These are phyloP conservation scores for Viola odorata DNA, from an alignment of 345 rosid genomes.

Conservation along the genomic window DNA sequence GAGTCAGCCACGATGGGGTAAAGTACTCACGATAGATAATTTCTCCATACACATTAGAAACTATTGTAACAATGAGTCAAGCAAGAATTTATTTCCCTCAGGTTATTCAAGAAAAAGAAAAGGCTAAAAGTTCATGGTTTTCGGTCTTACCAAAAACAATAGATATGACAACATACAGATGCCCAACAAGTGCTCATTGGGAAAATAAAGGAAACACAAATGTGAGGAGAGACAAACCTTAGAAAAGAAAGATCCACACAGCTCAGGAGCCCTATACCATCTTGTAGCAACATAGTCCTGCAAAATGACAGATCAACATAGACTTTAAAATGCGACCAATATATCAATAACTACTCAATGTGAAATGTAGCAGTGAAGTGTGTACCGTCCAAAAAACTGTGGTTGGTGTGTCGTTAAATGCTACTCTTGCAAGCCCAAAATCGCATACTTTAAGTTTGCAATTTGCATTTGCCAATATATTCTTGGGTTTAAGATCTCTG, in stretches of 20 bases:
- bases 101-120: no score
- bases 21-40: no score
- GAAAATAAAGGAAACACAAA: conserved; percentile 1
- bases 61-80: no score
- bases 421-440: conserved; percentile 92
- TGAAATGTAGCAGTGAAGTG: conserved; percentile 1
- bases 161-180: conserved; percentile 2
- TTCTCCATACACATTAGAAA: no score
- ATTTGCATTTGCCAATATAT: conserved; percentile 93
- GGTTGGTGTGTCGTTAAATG: conserved; percentile 83
- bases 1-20: no score
- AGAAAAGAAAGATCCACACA: conserved; percentile 93
- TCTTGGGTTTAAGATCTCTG: conserved; percentile 97
- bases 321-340: background rate
- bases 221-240: conserved; percentile 47
- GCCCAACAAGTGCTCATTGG: conserved; percentile 10
- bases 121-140: no score
- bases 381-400: conserved; percentile 93
- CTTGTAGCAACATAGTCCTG: conserved; percentile 98
- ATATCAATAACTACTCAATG: background rate
- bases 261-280: conserved; percentile 99
- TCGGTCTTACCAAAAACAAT: conserved; percentile 2
- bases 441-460: conserved; percentile 96
- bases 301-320: conserved; percentile 12
- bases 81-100: no score